Percentiles rank a stretch among this genome's conserved stretches.
Conservation (phyloP, 192 early-diverging fungal species). For the Glomus cerebriforme region DNA sequence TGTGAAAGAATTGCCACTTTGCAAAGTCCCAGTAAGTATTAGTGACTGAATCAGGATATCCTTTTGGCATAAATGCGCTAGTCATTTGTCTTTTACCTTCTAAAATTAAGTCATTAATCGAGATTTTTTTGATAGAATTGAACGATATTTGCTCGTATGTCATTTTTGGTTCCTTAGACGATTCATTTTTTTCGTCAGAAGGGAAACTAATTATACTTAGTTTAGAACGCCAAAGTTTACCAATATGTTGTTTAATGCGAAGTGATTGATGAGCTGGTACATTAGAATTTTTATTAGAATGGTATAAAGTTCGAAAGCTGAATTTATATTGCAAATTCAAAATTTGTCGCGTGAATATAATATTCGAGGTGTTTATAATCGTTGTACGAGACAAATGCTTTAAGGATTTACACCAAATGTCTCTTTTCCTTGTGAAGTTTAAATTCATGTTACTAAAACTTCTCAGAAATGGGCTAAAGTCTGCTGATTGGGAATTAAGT, state of each 20-base stretch:
- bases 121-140: neutral
- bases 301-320: neutral
- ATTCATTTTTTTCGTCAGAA: neutral
- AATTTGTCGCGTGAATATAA: neutral
- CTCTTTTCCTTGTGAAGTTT: neutral
- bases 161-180: neutral
- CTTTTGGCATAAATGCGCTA: conserved; percentile 72
- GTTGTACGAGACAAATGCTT: neutral
- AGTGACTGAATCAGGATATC: conserved; percentile 72
- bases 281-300: neutral
- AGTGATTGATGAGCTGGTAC: neutral
- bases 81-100: conserved; percentile 24
- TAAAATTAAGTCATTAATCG: conserved; percentile 10
- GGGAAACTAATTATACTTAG: conserved; percentile 4
- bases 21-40: conserved; percentile 74
- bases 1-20: conserved; percentile 79
- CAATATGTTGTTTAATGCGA: neutral
- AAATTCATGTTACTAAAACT: neutral
- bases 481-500: too few species aligned
- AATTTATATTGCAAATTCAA: neutral
- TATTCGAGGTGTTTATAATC: neutral
- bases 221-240: conserved; percentile 8
- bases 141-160: neutral
- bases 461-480: neutral
- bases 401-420: neutral